Conservation (phyloP, 2,329 filamentous ascomycete genomes). For the Pezicula carpinea region DNA sequence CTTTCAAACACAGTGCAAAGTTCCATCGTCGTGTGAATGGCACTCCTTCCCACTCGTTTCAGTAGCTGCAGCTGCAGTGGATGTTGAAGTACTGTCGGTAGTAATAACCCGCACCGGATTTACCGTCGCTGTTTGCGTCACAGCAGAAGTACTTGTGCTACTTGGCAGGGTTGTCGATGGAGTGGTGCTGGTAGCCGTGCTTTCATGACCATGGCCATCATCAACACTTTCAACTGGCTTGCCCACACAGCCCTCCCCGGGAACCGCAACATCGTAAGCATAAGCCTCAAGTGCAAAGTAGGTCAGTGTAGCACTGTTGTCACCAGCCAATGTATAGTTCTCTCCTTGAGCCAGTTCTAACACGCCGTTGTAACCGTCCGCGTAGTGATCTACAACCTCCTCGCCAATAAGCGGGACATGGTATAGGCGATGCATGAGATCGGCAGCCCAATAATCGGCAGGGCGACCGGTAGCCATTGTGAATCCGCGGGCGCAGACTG, state of each 20-base stretch:
- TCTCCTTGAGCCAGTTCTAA: conserved; percentile 45
- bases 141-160: background rate
- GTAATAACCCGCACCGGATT: background rate
- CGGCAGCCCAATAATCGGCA: conserved; percentile 61
- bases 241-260: conserved; percentile 58
- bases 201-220: conserved; percentile 10
- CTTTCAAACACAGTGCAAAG: conserved; percentile 32
- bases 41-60: conserved; percentile 27
- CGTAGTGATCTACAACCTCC: conserved; percentile 55
- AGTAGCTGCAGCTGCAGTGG: conserved; percentile 11
- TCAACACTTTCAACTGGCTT: conserved; percentile 20
- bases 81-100: conserved; percentile 1
- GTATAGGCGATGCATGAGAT: conserved; percentile 62
- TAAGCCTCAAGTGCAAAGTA: conserved; percentile 67
- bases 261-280: conserved; percentile 59
- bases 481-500: conserved; percentile 59
- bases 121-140: conserved; percentile 6
- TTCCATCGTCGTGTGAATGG: conserved; percentile 36
- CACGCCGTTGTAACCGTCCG: conserved; percentile 51
- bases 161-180: conserved; percentile 3
- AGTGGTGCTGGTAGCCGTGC: conserved; percentile 8
- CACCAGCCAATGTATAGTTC: conserved; percentile 42
- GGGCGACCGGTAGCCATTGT: conserved; percentile 50
- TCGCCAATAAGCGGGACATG: conserved; percentile 60
- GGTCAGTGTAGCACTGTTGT: conserved; percentile 59